Conservation (phyloP, 257 asterid genomes). For the Solanum acaule region DNA sequence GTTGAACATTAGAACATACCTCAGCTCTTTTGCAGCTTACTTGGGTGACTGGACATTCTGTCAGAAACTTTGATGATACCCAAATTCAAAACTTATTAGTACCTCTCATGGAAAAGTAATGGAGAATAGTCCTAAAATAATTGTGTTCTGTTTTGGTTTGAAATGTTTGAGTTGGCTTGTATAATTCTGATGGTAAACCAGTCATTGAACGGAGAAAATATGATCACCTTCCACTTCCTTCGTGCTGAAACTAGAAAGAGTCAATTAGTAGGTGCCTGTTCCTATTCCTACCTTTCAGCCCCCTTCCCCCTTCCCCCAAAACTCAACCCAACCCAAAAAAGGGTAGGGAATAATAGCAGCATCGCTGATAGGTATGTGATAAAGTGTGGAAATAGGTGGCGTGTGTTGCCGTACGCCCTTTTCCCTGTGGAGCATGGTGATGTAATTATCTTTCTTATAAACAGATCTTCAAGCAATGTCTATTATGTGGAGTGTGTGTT, state of each 20-base stretch:
- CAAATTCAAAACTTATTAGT: background rate
- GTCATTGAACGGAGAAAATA: background rate
- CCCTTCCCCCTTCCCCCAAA: background rate
- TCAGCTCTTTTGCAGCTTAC: background rate
- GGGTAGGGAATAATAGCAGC: background rate
- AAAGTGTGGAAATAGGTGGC: background rate
- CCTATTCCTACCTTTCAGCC: background rate
- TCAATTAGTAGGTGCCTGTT: background rate
- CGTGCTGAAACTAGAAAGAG: background rate
- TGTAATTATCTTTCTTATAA: background rate
- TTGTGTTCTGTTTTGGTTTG: background rate
- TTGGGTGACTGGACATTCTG: background rate
- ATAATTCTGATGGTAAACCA: background rate
- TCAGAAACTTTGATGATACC: background rate
- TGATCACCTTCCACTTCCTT: background rate
- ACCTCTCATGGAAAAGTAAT: background rate
- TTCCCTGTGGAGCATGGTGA: background rate
- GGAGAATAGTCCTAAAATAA: background rate
- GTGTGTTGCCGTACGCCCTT: background rate
- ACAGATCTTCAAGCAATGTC: background rate
- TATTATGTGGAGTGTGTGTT: background rate
- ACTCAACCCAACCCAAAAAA: background rate
- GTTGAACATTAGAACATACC: background rate
- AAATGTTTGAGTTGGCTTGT: background rate
- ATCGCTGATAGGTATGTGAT: background rate